Percentiles rank a stretch among this genome's conserved stretches.
These are phyloP conservation scores for Diaporthe sp. DNA, from an alignment of 2,329 filamentous ascomycete species.

Conservation along the genomic window DNA sequence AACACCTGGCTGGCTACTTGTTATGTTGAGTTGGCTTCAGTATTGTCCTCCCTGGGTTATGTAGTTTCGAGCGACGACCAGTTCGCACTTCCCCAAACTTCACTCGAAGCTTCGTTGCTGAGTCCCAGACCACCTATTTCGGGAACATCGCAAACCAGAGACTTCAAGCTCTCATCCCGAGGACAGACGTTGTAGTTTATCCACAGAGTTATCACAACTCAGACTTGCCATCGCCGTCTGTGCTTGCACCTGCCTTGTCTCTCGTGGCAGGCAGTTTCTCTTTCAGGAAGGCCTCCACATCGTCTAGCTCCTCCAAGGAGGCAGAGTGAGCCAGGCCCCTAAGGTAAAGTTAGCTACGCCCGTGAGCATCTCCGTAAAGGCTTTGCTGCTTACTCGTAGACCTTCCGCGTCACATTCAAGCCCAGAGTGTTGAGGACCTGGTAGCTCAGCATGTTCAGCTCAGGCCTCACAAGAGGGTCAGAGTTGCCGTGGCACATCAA, in stretches of 20 bases:
- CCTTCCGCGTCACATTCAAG: conserved; percentile 80
- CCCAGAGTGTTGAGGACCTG: conserved; percentile 78
- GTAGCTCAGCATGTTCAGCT: conserved; percentile 77
- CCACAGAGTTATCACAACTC: conserved; percentile 49
- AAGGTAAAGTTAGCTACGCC: background rate
- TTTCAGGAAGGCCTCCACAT: conserved; percentile 76
- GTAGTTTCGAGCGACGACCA: too few species aligned
- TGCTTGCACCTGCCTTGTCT: conserved; percentile 47
- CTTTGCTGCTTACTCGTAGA: conserved; percentile 73
- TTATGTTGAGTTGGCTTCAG: background rate
- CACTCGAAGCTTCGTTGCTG: background rate
- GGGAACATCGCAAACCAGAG: too few species aligned
- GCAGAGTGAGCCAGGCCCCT: conserved; percentile 84
- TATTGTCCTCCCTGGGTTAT: background rate
- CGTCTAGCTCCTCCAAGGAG: conserved; percentile 82
- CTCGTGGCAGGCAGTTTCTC: conserved; percentile 60
- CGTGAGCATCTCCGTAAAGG: conserved; percentile 11
- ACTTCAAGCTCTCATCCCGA: background rate
- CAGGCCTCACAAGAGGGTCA: conserved; percentile 80
- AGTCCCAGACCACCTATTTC: background rate
- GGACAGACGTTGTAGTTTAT: background rate
- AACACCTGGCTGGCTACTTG: background rate
- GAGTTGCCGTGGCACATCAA: conserved; percentile 90
- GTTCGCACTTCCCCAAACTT: background rate
- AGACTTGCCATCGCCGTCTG: conserved; percentile 48